Percentiles rank a stretch among this genome's conserved stretches.
Evolutionary conservation across 2,329 filamentous ascomycete species (phyloP).

Genomic region (Didymella exigua): DNA sequence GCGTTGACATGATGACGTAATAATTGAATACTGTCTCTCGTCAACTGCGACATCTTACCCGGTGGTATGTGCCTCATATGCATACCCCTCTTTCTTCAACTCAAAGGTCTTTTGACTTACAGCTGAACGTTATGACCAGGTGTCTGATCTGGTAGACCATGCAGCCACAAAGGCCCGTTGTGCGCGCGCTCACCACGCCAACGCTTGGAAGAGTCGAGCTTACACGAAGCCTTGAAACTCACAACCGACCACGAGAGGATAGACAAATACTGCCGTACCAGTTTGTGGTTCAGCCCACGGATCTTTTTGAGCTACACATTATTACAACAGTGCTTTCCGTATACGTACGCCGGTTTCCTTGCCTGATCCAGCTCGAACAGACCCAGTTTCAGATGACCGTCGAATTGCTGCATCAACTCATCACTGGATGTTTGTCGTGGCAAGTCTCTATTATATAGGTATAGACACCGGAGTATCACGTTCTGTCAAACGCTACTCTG

Average conservation of each 20-base stretch:
- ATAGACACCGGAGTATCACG: not conserved
- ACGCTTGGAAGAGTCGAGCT: too few species aligned
- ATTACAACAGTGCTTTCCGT: not conserved
- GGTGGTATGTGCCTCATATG: not conserved
- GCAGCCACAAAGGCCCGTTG: too few species aligned
- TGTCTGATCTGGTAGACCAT: too few species aligned
- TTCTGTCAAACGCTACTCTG: not conserved
- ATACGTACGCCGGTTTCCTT: not conserved
- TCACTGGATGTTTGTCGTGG: not conserved
- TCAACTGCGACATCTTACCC: not conserved
- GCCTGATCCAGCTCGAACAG: not conserved
- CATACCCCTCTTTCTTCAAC: not conserved
- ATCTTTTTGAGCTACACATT: not conserved
- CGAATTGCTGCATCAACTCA: not conserved
- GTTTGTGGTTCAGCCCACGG: not conserved
- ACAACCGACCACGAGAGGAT: too few species aligned
- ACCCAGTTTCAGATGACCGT: not conserved
- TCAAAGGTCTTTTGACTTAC: not conserved
- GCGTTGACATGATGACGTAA: conserved; percentile 9
- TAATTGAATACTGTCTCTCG: not conserved
- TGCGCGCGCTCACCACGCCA: too few species aligned
- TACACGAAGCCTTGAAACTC: too few species aligned
- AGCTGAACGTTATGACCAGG: not conserved
- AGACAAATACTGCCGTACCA: too few species aligned
- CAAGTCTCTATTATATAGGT: not conserved